Evolutionary conservation across 73 alveolate species (phyloP).

Genomic region (Paramecium tetraurelia): DNA sequence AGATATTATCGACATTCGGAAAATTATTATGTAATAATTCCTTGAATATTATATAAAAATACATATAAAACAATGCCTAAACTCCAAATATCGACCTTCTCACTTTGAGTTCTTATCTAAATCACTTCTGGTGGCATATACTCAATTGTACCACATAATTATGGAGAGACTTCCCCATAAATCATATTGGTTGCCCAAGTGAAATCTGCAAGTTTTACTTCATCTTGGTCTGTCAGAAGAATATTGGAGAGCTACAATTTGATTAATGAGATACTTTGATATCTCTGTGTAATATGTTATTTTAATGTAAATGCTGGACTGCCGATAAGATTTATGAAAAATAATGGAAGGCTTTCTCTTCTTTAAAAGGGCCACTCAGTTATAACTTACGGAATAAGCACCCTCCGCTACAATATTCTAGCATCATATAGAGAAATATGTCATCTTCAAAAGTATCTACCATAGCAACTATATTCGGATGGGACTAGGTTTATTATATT

Average conservation of each 20-base stretch:
- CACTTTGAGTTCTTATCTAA: background rate
- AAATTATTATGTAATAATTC: background rate
- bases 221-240: background rate
- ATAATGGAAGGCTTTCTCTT: background rate
- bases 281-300: background rate
- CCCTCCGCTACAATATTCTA: constrained; percentile 17
- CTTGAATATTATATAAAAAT: background rate
- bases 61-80: constrained; percentile 28
- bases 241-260: background rate
- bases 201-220: constrained; percentile 12
- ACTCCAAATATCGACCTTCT: constrained; percentile 17
- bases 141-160: constrained; percentile 25
- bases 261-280: background rate
- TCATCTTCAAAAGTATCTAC: constrained; percentile 10
- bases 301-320: background rate
- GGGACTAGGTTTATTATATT: background rate
- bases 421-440: background rate
- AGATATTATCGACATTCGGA: background rate
- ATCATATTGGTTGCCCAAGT: background rate
- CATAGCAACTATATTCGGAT: background rate
- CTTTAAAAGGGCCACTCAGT: background rate
- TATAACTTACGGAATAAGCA: background rate
- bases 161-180: background rate
- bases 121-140: constrained; percentile 35
- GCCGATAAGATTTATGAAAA: background rate